Base-by-base conservation (phyloP, 176 grass and related monocot species). In the Hsuehochloa calcarea region DNA sequence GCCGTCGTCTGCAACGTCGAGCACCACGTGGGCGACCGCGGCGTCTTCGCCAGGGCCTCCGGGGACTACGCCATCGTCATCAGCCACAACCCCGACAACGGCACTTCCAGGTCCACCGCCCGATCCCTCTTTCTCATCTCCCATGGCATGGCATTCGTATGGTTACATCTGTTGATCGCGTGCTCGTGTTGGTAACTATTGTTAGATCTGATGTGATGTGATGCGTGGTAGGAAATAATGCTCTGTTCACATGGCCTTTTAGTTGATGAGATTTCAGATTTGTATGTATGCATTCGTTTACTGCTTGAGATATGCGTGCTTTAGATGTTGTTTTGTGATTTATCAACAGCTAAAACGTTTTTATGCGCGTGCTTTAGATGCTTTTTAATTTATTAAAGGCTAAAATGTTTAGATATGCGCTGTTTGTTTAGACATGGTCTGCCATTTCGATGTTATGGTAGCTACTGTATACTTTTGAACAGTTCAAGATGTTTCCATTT, bases 1-100 rank as follows among this genome's bases (percentile, higher is more conserved):
- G 95, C 89, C 4, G 95, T 97, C 22, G 87, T 97, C 44, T 97
- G 95, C 85, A 97, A 97, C 80, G 95, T 97, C 6, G 95, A 97
- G 87, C 92, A 97, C 82, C 95, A 94, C 27, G 92, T 97, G 16
- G 95, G 95, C 1, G 95, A 97, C 75, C 95, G 95, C 3, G 95
- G 95, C 3, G 95, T 91, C 16, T 89, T 97, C 7, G 92, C 95
- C 40, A 88, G 95, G 70, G 54, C 56, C 8, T 97, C 95, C 1
- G 95, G 95, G 0, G 92, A 97, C 56, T 97, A 97, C 70, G 95
- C 95, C 44, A 91, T 97, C 68, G 95, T 97, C 27, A 97, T 97
- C 88, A 89, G 86, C 56, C 95, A 97, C 84, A 97, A 97, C 87
- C 92, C 92, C 0, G 95, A 97, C 72, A 97, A 97, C 74, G 95